A percentile compares a stretch with the other conserved stretches of the same genome.
phyloP scores from a whole-genome alignment of 495 filamentous ascomycete species.

The Xylaria grammica region DNA sequence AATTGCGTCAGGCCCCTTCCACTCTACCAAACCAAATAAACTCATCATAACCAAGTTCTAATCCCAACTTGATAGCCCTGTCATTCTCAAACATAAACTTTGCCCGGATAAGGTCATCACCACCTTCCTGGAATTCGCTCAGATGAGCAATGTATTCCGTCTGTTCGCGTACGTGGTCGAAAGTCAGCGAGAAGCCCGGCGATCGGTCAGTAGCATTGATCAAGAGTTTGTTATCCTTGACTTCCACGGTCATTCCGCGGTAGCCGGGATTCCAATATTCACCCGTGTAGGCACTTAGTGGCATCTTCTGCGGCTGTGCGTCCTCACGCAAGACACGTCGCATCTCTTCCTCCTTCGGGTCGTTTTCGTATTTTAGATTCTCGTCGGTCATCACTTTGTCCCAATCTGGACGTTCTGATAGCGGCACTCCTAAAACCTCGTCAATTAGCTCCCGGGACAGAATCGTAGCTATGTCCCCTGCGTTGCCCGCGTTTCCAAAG shows the following conservation, averaged over 20 bases:
- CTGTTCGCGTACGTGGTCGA: slow-evolving; percentile 29
- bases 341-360: slow-evolving; percentile 8
- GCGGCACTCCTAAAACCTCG: slow-evolving; percentile 36
- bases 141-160: slow-evolving; percentile 25
- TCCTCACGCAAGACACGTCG: slow-evolving; percentile 19
- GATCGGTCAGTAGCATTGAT: slow-evolving; percentile 44
- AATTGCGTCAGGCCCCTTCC: neutral
- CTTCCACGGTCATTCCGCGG: slow-evolving; percentile 31
- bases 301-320: slow-evolving; percentile 32
- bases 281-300: slow-evolving; percentile 42
- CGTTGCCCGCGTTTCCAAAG: slow-evolving; percentile 47
- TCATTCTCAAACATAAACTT: slow-evolving; percentile 33
- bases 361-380: slow-evolving; percentile 24
- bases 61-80: slow-evolving; percentile 30
- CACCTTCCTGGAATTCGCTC: slow-evolving; percentile 13
- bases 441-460: slow-evolving; percentile 45
- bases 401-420: slow-evolving; percentile 16
- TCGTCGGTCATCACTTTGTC: neutral
- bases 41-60: slow-evolving; percentile 32
- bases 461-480: slow-evolving; percentile 21
- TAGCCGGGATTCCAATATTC: slow-evolving; percentile 48
- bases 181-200: slow-evolving; percentile 26
- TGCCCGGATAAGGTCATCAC: slow-evolving; percentile 18
- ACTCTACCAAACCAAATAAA: slow-evolving; percentile 43
- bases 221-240: slow-evolving; percentile 37